Evolutionary conservation across 139 green algal species (phyloP).

Genomic region (Spirogloea muscicola): DNA sequence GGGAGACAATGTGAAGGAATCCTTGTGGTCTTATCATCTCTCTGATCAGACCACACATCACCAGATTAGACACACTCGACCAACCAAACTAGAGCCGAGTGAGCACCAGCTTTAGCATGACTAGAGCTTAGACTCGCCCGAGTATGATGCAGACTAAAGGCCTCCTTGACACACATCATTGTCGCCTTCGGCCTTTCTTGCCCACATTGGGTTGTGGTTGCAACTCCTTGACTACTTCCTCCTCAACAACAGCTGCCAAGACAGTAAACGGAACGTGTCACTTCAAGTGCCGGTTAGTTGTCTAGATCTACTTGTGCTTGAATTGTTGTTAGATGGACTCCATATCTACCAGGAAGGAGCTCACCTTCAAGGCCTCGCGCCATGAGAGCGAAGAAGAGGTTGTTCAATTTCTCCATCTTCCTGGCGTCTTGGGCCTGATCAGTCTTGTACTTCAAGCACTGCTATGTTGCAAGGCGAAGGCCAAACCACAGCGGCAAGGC

Average conservation of each 20-base stretch:
- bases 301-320: too few species aligned
- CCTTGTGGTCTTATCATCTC: too few species aligned
- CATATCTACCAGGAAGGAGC: too few species aligned
- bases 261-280: neutral
- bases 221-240: neutral
- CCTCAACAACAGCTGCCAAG: neutral
- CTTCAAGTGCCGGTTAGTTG: neutral
- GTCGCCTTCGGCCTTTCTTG: neutral
- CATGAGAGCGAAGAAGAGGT: slow-evolving; percentile 80
- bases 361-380: slow-evolving; percentile 48
- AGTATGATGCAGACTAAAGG: too few species aligned
- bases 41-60: too few species aligned
- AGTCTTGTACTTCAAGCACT: slow-evolving; percentile 86
- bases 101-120: too few species aligned
- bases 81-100: too few species aligned
- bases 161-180: too few species aligned
- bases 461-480: slow-evolving; percentile 2
- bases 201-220: neutral
- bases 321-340: too few species aligned
- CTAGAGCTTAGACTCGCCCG: too few species aligned
- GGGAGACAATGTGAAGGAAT: too few species aligned
- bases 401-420: slow-evolving; percentile 82
- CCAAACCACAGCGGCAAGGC: neutral
- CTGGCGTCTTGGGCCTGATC: slow-evolving; percentile 81
- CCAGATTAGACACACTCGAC: too few species aligned